Evolutionary conservation across 208 protist genomes (phyloP).

Genomic region (Acanthamoeba pearcei): DNA sequence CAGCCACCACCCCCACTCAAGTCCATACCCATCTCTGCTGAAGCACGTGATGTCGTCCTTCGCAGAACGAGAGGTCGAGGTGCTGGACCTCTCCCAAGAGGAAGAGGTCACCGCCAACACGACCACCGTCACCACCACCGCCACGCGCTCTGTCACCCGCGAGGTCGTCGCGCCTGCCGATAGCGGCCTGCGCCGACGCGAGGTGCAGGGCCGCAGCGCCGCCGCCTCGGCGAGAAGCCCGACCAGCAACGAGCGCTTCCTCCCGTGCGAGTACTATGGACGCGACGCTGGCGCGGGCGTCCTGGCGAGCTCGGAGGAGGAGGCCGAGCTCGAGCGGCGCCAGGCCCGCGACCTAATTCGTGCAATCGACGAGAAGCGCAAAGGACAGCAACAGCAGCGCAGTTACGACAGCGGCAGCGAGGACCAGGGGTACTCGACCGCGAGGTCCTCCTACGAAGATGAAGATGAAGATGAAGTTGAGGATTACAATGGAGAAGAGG

Average conservation of each 20-base stretch:
- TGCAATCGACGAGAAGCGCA: conserved; percentile 11
- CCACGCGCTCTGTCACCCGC: background rate
- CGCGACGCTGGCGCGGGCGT: background rate
- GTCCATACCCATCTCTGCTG: background rate
- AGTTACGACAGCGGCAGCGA: background rate
- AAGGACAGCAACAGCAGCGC: background rate
- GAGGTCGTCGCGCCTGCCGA: background rate
- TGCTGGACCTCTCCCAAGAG: background rate
- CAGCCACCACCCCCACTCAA: background rate
- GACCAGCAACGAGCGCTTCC: background rate
- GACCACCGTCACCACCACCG: conserved; percentile 17
- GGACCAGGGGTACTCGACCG: background rate
- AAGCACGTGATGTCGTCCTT: background rate
- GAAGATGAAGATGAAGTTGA: background rate
- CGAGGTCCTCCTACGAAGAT: background rate
- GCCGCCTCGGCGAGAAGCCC: background rate
- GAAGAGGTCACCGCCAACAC: background rate
- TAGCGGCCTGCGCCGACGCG: conserved; percentile 4
- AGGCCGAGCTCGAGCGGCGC: background rate
- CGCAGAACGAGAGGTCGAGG: background rate
- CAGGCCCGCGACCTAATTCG: conserved; percentile 11
- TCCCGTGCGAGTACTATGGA: background rate
- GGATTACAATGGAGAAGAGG: background rate
- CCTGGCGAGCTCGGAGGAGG: background rate
- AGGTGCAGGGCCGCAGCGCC: background rate